phyloP scores from a whole-genome alignment of 2,329 filamentous ascomycete genomes.

The Phoma sp. region DNA sequence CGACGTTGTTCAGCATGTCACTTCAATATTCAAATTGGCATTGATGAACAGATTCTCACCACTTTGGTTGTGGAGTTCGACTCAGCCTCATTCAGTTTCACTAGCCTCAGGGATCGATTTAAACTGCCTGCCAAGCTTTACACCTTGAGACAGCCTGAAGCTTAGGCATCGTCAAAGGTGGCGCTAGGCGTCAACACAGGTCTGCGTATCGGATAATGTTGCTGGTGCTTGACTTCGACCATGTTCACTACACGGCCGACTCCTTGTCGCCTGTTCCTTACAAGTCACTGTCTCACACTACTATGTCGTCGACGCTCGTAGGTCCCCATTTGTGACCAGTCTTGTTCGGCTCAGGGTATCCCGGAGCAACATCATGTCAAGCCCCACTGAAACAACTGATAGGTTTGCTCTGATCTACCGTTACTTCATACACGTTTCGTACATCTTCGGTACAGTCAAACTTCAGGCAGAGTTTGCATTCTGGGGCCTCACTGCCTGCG shows the following conservation, averaged over 20 bases:
- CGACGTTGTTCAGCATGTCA: background rate
- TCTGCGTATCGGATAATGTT: constrained; percentile 1
- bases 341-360: constrained; percentile 8
- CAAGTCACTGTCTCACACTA: constrained; percentile 21
- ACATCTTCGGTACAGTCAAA: constrained; percentile 9
- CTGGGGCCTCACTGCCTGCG: constrained; percentile 18
- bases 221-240: constrained; percentile 7
- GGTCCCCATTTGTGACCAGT: constrained; percentile 9
- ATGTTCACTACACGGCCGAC: background rate
- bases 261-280: background rate
- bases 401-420: constrained; percentile 24
- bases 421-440: constrained; percentile 38
- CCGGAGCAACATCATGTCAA: constrained; percentile 15
- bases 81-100: constrained; percentile 34
- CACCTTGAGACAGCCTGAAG: constrained; percentile 24
- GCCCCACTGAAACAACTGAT: constrained; percentile 24
- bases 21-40: background rate
- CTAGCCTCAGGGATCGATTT: constrained; percentile 21
- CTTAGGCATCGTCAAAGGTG: constrained; percentile 23
- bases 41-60: background rate
- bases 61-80: background rate
- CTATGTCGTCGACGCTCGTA: constrained; percentile 9
- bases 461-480: constrained; percentile 19
- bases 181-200: constrained; percentile 10
- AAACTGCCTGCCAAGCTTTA: constrained; percentile 36